Conservation (phyloP, 1,284 basidiomycete species). For the Pascua sp. region DNA sequence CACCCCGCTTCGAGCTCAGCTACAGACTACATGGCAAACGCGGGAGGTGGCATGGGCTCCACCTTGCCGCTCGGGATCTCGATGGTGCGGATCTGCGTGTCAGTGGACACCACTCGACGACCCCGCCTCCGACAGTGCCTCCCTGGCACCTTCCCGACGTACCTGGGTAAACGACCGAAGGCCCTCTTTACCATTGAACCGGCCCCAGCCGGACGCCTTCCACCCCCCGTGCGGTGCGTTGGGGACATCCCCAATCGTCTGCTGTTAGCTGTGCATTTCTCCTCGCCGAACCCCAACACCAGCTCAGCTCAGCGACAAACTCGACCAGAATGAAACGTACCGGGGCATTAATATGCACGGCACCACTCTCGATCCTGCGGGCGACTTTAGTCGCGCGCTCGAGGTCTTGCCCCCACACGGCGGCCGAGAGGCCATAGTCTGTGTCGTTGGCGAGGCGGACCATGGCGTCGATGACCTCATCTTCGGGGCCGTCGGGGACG, state of each 20-base stretch:
- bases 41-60: neutral
- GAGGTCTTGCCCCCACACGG: slow-evolving; percentile 58
- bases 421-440: slow-evolving; percentile 57
- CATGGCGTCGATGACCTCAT: slow-evolving; percentile 52
- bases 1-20: too few species aligned
- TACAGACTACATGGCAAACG: too few species aligned
- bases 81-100: slow-evolving; percentile 12
- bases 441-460: slow-evolving; percentile 54
- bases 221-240: slow-evolving; percentile 20
- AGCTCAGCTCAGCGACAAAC: too few species aligned
- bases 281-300: too few species aligned
- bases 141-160: neutral
- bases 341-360: slow-evolving; percentile 23
- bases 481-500: slow-evolving; percentile 13
- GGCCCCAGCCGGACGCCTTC: slow-evolving; percentile 30
- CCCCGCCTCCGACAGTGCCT: neutral
- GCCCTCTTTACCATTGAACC: slow-evolving; percentile 33
- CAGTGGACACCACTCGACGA: too few species aligned
- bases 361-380: slow-evolving; percentile 48
- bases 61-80: slow-evolving; percentile 5
- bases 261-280: neutral
- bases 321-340: too few species aligned
- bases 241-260: slow-evolving; percentile 14
- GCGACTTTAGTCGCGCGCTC: slow-evolving; percentile 55
- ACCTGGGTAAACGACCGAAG: slow-evolving; percentile 17